These are phyloP conservation scores for Kodamaea ohmeri DNA, from an alignment of 1,139 yeast species.

Conservation along the genomic window DNA sequence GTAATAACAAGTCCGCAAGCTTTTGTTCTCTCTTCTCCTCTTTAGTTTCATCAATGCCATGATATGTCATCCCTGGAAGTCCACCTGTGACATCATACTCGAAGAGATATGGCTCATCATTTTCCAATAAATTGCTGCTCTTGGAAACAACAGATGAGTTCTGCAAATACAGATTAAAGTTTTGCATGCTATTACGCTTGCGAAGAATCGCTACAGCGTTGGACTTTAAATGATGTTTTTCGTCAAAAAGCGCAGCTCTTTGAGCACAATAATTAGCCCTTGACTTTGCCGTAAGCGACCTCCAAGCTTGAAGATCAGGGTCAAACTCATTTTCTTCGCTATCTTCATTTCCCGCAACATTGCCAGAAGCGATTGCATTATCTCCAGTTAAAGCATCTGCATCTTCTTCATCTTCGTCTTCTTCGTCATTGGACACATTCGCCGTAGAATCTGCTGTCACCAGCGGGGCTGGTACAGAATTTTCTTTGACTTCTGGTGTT, in stretches of 20 bases:
- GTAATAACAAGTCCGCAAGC: conserved; percentile 37
- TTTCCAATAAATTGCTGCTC: conserved; percentile 48
- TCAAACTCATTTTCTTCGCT: conserved; percentile 30
- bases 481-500: conserved; percentile 15
- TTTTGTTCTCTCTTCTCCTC: conserved; percentile 53
- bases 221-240: conserved; percentile 52
- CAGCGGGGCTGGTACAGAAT: conserved; percentile 20
- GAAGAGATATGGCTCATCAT: conserved; percentile 65
- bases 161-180: conserved; percentile 48
- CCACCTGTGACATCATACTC: conserved; percentile 87
- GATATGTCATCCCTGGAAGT: conserved; percentile 61
- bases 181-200: conserved; percentile 58
- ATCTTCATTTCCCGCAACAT: conserved; percentile 35
- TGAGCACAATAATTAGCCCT: conserved; percentile 72
- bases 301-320: conserved; percentile 67
- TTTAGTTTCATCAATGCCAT: conserved; percentile 48
- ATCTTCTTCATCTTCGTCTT: conserved; percentile 25
- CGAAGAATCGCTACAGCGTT: conserved; percentile 69
- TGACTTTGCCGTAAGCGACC: conserved; percentile 71
- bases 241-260: conserved; percentile 64
- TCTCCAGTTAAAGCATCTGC: conserved; percentile 19
- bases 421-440: conserved; percentile 16
- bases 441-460: conserved; percentile 9
- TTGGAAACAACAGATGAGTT: conserved; percentile 42
- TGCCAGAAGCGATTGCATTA: conserved; percentile 5